Evolutionary conservation across 192 early-diverging fungal species (phyloP).

Genomic region (Gaertneriomyces sp.): DNA sequence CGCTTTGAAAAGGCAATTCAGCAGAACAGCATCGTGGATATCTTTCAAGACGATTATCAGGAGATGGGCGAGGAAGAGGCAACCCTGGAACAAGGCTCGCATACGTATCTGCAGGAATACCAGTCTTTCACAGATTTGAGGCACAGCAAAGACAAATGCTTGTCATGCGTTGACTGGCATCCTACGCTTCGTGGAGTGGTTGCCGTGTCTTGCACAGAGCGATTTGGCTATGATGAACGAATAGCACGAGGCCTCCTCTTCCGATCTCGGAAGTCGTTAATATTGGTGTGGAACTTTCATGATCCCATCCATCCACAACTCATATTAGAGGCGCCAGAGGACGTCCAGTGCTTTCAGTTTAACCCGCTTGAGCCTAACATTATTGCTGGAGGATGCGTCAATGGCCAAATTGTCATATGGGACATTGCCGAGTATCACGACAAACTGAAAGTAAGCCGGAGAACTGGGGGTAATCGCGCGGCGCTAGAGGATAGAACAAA

Average conservation of each 20-base stretch:
- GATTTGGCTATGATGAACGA: slow-evolving; percentile 52
- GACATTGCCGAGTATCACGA: slow-evolving; percentile 59
- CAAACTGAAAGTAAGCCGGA: slow-evolving; percentile 47
- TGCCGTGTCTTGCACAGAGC: slow-evolving; percentile 54
- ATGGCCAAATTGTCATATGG: slow-evolving; percentile 61
- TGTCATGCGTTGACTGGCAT: slow-evolving; percentile 63
- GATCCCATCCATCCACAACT: slow-evolving; percentile 66
- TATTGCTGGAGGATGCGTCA: slow-evolving; percentile 55
- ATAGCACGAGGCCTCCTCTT: slow-evolving; percentile 42
- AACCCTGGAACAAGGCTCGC: slow-evolving; percentile 53
- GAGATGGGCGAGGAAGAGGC: slow-evolving; percentile 58
- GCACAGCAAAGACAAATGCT: slow-evolving; percentile 60
- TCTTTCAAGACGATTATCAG: slow-evolving; percentile 55
- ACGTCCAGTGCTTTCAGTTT: slow-evolving; percentile 53
- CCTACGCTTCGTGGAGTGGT: slow-evolving; percentile 50
- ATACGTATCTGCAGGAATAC: slow-evolving; percentile 57
- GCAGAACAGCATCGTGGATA: slow-evolving; percentile 56
- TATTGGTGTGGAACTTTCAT: slow-evolving; percentile 64
- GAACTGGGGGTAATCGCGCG: slow-evolving; percentile 24
- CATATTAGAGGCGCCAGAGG: slow-evolving; percentile 62
- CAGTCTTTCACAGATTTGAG: slow-evolving; percentile 62
- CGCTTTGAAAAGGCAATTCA: slow-evolving; percentile 55
- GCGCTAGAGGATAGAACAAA: not conserved
- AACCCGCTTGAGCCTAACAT: slow-evolving; percentile 55
- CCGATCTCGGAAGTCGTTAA: slow-evolving; percentile 41